Conservation (phyloP, 1,284 basidiomycete genomes). For the Rhodotorula sp. region DNA sequence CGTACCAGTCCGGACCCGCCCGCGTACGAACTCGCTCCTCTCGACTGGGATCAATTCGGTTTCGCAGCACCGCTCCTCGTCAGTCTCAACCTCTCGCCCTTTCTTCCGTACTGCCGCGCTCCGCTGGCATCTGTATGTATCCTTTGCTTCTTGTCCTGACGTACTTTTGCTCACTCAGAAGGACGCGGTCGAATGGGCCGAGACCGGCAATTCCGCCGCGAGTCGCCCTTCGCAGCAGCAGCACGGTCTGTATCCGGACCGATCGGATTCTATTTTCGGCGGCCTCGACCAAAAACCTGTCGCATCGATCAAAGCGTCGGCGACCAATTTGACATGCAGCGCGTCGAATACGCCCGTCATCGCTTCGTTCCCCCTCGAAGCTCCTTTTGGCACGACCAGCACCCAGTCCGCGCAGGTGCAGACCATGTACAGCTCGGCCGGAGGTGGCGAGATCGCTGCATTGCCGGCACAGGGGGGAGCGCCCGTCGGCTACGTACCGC, state of each 20-base stretch:
- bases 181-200: background rate
- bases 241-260: background rate
- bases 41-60: background rate
- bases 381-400: no score
- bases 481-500: no score
- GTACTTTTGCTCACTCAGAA: no score
- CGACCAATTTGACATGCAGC: background rate
- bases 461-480: no score
- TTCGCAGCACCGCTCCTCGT: conserved; percentile 3
- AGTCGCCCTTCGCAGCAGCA: background rate
- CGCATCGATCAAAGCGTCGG: background rate
- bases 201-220: background rate
- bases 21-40: background rate
- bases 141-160: no score
- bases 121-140: no score
- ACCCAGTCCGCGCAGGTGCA: no score
- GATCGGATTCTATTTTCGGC: background rate
- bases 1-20: background rate
- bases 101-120: no score
- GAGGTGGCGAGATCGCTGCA: no score
- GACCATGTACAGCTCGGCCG: no score
- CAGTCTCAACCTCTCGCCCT: background rate
- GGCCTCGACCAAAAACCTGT: background rate
- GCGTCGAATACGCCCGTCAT: background rate
- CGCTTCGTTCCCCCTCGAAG: no score